Conservation (phyloP, 2,329 filamentous ascomycete species). For the Neofusicoccum laricinum region DNA sequence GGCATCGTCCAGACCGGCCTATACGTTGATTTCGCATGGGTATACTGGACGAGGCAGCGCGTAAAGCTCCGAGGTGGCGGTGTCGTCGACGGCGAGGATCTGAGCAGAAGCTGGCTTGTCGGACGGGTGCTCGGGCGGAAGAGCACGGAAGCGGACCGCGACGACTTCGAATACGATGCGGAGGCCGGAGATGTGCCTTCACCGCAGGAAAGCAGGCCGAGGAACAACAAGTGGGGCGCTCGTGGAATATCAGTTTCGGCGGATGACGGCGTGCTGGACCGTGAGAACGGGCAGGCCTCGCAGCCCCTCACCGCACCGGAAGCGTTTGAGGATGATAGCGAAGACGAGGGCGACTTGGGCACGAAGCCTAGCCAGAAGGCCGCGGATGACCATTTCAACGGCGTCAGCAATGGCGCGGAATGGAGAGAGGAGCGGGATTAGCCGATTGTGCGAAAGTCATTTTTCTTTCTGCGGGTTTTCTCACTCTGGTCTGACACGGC, state of each 20-base stretch:
- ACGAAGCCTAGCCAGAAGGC: neutral
- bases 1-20: constrained; percentile 85
- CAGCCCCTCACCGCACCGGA: constrained; percentile 45
- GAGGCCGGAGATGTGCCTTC: constrained; percentile 55
- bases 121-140: constrained; percentile 68
- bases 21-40: constrained; percentile 94
- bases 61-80: constrained; percentile 89
- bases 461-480: neutral
- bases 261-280: constrained; percentile 49
- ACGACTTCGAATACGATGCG: constrained; percentile 51
- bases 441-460: neutral
- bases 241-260: constrained; percentile 60
- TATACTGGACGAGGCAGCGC: constrained; percentile 89
- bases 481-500: neutral
- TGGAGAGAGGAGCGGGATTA: constrained; percentile 33
- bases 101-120: constrained; percentile 81
- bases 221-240: constrained; percentile 53
- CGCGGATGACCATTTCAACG: constrained; percentile 17
- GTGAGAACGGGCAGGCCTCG: constrained; percentile 28
- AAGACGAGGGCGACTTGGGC: constrained; percentile 35
- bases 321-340: constrained; percentile 45
- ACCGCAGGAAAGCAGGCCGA: constrained; percentile 20
- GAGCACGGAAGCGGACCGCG: constrained; percentile 47
- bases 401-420: constrained; percentile 35
- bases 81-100: constrained; percentile 85